Evolutionary conservation across 23 red algal species (phyloP), one percentile per base, ranked within the genome.

Genomic region (Chondrus crispus): DNA sequence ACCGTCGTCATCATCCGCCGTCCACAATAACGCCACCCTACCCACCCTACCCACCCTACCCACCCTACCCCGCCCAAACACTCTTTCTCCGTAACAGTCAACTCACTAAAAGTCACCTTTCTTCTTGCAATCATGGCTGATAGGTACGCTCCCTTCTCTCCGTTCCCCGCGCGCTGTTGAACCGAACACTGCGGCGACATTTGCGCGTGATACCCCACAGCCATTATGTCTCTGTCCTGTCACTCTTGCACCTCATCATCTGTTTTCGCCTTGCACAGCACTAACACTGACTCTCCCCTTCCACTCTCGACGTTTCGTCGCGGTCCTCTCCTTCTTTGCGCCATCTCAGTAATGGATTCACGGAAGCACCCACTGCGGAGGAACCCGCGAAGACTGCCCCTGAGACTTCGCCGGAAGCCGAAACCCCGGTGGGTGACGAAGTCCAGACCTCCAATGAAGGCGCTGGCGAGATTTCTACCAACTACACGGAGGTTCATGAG

Each of bases 401-500:
- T 18, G 87, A 90, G 16, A n/a, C 41, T 7, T 20, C 77, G 2
- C 78, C 62, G n/a, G 0, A 26, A 26, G 77, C 58, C n/a, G 77
- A 84, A 11, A 35, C 62, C 5, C 33, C 62, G 26, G 44, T 77
- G 2, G 20, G 13, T 44, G 89, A 84, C 10, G 73, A 72, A 46
- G 47, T 75, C 43, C 57, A 82, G 18, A 62, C 22, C 22, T 79
- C 76, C 48, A 79, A 92, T 41, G 89, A 92, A 45, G 88, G 91
- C 5, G 74, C 70, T 37, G 79, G 79, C 29, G 96, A 98, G 45
- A 90, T 95, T 49, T 85, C 68, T 52, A 92, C 96, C 84, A 98
- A 92, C 82, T 94, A 93, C 74, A 93, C 81, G 0, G 88, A 93
- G 44, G 90, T 95, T 1, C 88, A 96, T 64, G 97, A 99, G 89